phyloP scores from a whole-genome alignment of 495 filamentous ascomycete species.

The Tuber borchii region DNA sequence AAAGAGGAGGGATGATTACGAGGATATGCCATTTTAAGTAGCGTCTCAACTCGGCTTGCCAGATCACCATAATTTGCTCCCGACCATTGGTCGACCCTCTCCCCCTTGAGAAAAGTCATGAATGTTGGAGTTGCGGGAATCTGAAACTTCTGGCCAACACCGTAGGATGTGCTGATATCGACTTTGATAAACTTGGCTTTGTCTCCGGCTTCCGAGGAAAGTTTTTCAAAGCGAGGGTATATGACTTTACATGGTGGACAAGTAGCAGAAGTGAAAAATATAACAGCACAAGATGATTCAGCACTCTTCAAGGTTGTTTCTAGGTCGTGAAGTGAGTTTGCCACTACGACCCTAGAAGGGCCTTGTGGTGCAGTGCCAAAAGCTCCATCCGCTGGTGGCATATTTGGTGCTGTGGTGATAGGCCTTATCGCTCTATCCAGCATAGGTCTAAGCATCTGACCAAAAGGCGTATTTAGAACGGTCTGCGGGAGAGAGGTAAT shows the following conservation, averaged over 20 bases:
- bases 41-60: constrained; percentile 61
- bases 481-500: constrained; percentile 82
- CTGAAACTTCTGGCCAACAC: constrained; percentile 59
- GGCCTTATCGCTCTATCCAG: constrained; percentile 62
- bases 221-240: constrained; percentile 74
- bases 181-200: constrained; percentile 74
- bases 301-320: constrained; percentile 55
- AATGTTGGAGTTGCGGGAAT: constrained; percentile 83
- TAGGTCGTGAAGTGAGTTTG: constrained; percentile 51
- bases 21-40: constrained; percentile 71
- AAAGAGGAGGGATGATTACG: constrained; percentile 9
- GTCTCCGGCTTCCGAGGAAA: constrained; percentile 66
- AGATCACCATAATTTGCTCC: constrained; percentile 66
- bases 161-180: constrained; percentile 61
- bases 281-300: constrained; percentile 61
- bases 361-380: constrained; percentile 23
- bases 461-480: constrained; percentile 83
- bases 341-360: constrained; percentile 29
- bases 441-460: constrained; percentile 78
- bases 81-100: constrained; percentile 71
- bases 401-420: constrained; percentile 32
- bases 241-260: constrained; percentile 79
- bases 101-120: constrained; percentile 72
- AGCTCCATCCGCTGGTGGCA: not conserved
- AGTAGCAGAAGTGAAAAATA: constrained; percentile 88